Evolutionary conservation across 1,284 basidiomycete genomes (phyloP).

Genomic region (Neotropicomus parvogracilis): DNA sequence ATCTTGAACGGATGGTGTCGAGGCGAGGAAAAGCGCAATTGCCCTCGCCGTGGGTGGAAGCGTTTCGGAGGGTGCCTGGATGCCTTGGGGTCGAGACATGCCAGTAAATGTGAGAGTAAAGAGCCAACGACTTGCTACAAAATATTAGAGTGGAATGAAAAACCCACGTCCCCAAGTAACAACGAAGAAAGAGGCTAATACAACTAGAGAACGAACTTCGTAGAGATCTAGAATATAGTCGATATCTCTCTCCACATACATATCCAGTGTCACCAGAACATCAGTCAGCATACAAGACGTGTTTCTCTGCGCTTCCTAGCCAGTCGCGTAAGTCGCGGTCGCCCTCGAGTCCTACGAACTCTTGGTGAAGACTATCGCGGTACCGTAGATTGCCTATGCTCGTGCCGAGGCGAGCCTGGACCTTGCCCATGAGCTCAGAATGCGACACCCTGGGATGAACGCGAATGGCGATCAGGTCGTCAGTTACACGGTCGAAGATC

Average conservation of each 20-base stretch:
- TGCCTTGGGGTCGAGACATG: conserved; percentile 53
- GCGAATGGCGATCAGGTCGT: conserved; percentile 96
- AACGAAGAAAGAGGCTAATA: conserved; percentile 8
- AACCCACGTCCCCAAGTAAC: conserved; percentile 9
- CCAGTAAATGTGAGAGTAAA: no score
- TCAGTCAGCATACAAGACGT: conserved; percentile 83
- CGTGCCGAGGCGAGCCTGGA: conserved; percentile 78
- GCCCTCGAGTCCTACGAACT: conserved; percentile 62
- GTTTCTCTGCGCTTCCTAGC: conserved; percentile 83
- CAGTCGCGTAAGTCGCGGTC: conserved; percentile 76
- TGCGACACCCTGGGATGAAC: conserved; percentile 92
- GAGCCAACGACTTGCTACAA: background rate
- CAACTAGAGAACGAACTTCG: conserved; percentile 16
- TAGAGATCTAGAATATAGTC: conserved; percentile 29
- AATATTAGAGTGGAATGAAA: conserved; percentile 16
- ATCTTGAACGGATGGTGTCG: conserved; percentile 90
- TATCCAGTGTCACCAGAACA: conserved; percentile 7
- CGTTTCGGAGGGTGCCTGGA: conserved; percentile 50
- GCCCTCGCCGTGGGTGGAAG: conserved; percentile 88
- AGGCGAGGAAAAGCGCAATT: conserved; percentile 89
- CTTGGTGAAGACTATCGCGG: conserved; percentile 64
- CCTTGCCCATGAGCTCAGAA: conserved; percentile 85
- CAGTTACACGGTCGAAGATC: conserved; percentile 87
- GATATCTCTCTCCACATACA: conserved; percentile 9
- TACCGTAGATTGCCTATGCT: conserved; percentile 73